These are phyloP conservation scores for Prunus mume DNA, from an alignment of 306 rosid genomes.

Conservation along the genomic window DNA sequence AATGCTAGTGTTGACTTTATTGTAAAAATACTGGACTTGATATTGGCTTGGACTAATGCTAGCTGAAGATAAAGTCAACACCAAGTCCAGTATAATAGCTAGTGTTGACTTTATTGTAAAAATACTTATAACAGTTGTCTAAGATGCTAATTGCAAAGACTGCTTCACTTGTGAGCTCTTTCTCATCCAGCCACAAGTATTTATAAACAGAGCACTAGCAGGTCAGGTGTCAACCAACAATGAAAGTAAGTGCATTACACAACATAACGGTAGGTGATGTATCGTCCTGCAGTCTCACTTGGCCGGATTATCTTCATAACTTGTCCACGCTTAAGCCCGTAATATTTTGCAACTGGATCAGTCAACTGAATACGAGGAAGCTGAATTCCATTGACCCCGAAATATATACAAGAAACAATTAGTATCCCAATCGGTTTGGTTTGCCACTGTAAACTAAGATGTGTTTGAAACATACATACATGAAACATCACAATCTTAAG, in stretches of 20 bases:
- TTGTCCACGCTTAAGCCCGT: constrained; percentile 87
- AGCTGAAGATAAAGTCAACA: no score
- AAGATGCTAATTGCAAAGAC: not conserved
- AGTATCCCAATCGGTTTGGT: not conserved
- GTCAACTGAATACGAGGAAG: constrained; percentile 82
- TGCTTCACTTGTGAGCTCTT: not conserved
- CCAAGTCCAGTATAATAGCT: no score
- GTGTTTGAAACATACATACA: not conserved
- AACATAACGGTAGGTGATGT: constrained; percentile 76
- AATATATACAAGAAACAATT: not conserved
- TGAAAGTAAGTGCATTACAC: constrained; percentile 27
- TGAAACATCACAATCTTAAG: not conserved
- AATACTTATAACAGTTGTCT: not conserved
- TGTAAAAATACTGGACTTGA: no score
- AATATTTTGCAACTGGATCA: constrained; percentile 83
- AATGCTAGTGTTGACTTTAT: no score
- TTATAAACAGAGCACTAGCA: not conserved
- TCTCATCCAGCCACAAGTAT: not conserved
- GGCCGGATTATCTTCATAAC: constrained; percentile 81
- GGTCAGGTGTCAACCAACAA: not conserved
- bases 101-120: no score
- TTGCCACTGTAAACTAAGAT: not conserved
- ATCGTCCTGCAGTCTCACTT: constrained; percentile 88
- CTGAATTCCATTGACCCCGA: constrained; percentile 29
- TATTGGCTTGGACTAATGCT: no score